phyloP scores from a whole-genome alignment of 2,329 filamentous ascomycete species.

The Hypoxylon sp. region DNA sequence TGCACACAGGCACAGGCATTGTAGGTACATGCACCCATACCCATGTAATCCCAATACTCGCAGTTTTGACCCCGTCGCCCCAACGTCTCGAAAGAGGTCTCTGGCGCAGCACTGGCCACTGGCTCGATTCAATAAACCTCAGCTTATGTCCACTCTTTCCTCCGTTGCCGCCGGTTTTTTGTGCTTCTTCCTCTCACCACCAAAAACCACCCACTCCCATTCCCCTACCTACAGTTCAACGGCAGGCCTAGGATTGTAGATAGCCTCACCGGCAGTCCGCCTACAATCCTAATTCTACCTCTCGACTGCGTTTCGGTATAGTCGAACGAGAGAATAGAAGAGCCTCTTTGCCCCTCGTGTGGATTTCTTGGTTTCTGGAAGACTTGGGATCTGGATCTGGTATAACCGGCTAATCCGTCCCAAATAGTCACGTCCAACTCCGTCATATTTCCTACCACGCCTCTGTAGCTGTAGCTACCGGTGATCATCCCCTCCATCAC shows the following conservation, averaged over 20 bases:
- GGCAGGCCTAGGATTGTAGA: conserved; percentile 48
- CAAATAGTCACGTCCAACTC: conserved; percentile 24
- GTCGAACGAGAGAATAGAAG: conserved; percentile 37
- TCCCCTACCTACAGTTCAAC: conserved; percentile 43
- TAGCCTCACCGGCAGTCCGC: too few relatives aligned
- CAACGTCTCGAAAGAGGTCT: conserved; percentile 8
- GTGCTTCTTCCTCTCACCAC: conserved; percentile 20
- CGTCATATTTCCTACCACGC: conserved; percentile 34
- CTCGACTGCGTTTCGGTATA: conserved; percentile 37
- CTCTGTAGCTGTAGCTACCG: conserved; percentile 26
- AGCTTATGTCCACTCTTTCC: conserved; percentile 22
- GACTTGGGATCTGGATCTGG: conserved; percentile 9
- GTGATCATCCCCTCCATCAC: conserved; percentile 26
- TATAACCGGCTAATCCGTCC: conserved; percentile 8
- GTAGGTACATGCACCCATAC: background rate
- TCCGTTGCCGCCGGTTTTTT: conserved; percentile 28
- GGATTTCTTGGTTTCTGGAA: conserved; percentile 14
- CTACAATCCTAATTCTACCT: conserved; percentile 32
- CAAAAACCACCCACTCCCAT: conserved; percentile 14
- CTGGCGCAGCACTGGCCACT: conserved; percentile 19
- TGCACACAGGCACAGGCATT: background rate
- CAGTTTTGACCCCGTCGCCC: conserved; percentile 17
- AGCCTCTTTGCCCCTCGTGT: conserved; percentile 24
- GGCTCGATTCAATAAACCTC: conserved; percentile 20
- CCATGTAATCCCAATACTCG: conserved; percentile 5